Base-by-base conservation (phyloP, 345 rosid genomes). In the Erysimum cheiranthoides region DNA sequence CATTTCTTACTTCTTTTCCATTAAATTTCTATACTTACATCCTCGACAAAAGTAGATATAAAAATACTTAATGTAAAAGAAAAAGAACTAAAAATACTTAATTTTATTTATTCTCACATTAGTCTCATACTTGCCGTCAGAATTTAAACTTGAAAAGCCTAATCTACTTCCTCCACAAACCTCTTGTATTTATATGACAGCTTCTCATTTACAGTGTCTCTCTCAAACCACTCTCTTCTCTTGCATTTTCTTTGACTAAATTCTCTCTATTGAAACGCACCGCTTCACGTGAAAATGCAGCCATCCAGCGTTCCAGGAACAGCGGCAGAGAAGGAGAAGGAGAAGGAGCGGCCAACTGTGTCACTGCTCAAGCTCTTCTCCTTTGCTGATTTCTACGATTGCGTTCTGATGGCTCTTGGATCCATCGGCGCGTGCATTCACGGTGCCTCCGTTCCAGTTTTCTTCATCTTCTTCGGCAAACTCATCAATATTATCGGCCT, bases 401-500 rank as follows among this genome's bases (percentile, higher is more conserved):
- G 60, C 47, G 80, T 90, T 57, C 70, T 95, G 47, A 95, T 95
- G 99, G 79, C 69, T 14, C 21, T 92, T 45, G 99, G 99, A 62
- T 95, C 99, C 28, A 66, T 92, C 6, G 97, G 89, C 28, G 99
- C 97, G 11, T 82, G 86, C 66, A 32, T 85, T 79, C 99, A 95
- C 57, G 99, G 99, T 3, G 96, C 88, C 76, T 92, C 99, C 0
- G 97, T 95, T 11, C 99, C 99, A 12, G 85, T 95, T 10, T 95
- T 95, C 85, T 95, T 95, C 85, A 89, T 92, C 56, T 95, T 86
- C 86, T 95, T 95, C 45, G 99, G 99, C 0, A 90, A 92, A 82
- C 40, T 95, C 70, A 95, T 95, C 14, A 90, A 95, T 66, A 62
- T 92, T 25, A 81, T 92, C 39, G 99, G 99, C 13, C 63, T 95